A percentile compares a stretch with the other conserved stretches of the same genome.
Conservation (phyloP, 768 basidiomycete species). For the Tricholoma saponaceum region DNA sequence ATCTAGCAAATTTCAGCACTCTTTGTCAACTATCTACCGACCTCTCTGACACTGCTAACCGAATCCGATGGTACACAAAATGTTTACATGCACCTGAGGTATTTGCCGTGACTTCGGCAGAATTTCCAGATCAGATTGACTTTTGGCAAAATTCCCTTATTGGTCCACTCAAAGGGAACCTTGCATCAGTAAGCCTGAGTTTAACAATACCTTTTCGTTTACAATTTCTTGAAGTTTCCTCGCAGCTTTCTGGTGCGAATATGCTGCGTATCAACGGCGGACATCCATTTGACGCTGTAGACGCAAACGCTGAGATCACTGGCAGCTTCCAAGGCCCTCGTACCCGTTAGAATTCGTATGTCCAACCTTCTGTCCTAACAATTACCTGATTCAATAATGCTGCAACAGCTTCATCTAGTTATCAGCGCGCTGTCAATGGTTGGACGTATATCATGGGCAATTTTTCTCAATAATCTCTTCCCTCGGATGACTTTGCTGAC, state of each 20-base stretch:
- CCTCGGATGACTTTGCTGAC: constrained; percentile 48
- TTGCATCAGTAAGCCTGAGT: constrained; percentile 33
- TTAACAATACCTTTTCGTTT: too few relatives aligned
- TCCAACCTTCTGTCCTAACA: background rate
- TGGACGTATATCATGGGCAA: constrained; percentile 48
- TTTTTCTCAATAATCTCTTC: constrained; percentile 53
- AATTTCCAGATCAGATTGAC: constrained; percentile 47
- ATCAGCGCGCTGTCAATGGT: constrained; percentile 28
- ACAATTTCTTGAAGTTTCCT: background rate
- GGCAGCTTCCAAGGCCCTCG: constrained; percentile 51
- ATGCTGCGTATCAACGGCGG: constrained; percentile 50
- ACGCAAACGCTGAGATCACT: constrained; percentile 46
- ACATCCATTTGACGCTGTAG: constrained; percentile 43
- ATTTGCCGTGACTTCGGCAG: constrained; percentile 43
- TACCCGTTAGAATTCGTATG: constrained; percentile 45
- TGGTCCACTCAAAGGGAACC: constrained; percentile 40
- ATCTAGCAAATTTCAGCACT: constrained; percentile 32
- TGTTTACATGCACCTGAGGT: constrained; percentile 54
- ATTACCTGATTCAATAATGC: too few relatives aligned
- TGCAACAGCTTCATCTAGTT: constrained; percentile 49
- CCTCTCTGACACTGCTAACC: constrained; percentile 44
- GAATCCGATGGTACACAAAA: constrained; percentile 38
- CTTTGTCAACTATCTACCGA: constrained; percentile 45
- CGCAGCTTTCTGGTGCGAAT: constrained; percentile 44
- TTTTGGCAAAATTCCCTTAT: constrained; percentile 56